phyloP scores from a whole-genome alignment of 805 yeast species.

The Saccharomycopsis sp. region DNA sequence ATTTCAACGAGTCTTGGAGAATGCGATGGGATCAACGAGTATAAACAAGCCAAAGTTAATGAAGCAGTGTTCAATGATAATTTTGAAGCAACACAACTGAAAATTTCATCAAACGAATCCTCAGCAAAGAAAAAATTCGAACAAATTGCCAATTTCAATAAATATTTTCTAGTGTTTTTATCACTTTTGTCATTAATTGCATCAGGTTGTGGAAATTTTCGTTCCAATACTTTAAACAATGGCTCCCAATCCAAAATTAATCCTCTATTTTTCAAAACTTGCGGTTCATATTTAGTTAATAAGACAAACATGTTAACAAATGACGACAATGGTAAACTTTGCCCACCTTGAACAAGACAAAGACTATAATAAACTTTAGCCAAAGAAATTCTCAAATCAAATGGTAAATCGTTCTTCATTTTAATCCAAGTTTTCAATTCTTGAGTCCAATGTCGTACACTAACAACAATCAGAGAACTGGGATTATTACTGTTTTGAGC shows the following conservation, averaged over 20 bases:
- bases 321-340: slow-evolving; percentile 49
- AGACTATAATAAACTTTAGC: slow-evolving; percentile 67
- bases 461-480: slow-evolving; percentile 63
- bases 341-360: slow-evolving; percentile 67
- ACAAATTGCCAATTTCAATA: slow-evolving; percentile 43
- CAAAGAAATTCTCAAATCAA: slow-evolving; percentile 50
- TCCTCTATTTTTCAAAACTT: slow-evolving; percentile 26
- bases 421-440: slow-evolving; percentile 73
- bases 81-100: slow-evolving; percentile 43
- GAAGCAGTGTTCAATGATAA: slow-evolving; percentile 49
- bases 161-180: slow-evolving; percentile 35
- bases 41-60: slow-evolving; percentile 44
- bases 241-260: slow-evolving; percentile 32
- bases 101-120: slow-evolving; percentile 37
- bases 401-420: slow-evolving; percentile 76
- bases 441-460: slow-evolving; percentile 79
- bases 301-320: slow-evolving; percentile 56
- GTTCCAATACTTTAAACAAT: slow-evolving; percentile 28
- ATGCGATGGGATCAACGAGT: slow-evolving; percentile 44
- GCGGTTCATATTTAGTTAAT: slow-evolving; percentile 38
- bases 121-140: slow-evolving; percentile 50
- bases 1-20: slow-evolving; percentile 44
- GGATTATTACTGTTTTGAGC: slow-evolving; percentile 31
- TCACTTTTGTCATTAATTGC: slow-evolving; percentile 36
- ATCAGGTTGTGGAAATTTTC: slow-evolving; percentile 41